Conservation (phyloP, 2,329 filamentous ascomycete species). For the Xylaria sp. region DNA sequence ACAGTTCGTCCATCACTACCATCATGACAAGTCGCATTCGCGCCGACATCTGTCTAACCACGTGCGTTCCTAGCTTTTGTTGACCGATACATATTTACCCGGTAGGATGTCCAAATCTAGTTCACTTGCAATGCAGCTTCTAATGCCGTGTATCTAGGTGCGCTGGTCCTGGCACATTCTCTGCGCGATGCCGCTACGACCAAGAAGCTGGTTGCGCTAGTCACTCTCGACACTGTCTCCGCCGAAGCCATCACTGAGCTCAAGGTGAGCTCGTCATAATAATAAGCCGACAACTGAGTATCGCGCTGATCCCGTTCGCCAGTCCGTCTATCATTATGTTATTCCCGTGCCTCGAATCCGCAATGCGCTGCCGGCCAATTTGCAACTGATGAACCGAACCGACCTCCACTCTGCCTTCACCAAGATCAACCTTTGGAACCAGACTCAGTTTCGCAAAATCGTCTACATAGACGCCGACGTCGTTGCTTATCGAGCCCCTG, state of each 20-base stretch:
- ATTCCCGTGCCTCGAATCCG: slow-evolving; percentile 84
- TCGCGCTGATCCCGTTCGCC: slow-evolving; percentile 32
- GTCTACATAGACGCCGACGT: slow-evolving; percentile 96
- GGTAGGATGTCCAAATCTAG: slow-evolving; percentile 64
- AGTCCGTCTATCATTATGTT: slow-evolving; percentile 88
- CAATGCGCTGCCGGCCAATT: slow-evolving; percentile 81
- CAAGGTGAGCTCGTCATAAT: slow-evolving; percentile 62
- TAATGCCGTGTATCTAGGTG: slow-evolving; percentile 66
- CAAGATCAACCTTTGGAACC: slow-evolving; percentile 94
- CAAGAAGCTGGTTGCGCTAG: slow-evolving; percentile 85
- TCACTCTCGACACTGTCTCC: slow-evolving; percentile 83
- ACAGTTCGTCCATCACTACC: slow-evolving; percentile 57
- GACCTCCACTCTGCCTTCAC: slow-evolving; percentile 95
- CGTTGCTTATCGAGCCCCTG: slow-evolving; percentile 87
- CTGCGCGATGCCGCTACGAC: slow-evolving; percentile 87
- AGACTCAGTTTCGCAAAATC: slow-evolving; percentile 88
- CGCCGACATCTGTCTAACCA: slow-evolving; percentile 38
- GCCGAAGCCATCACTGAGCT: slow-evolving; percentile 80
- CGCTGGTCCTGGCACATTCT: slow-evolving; percentile 92
- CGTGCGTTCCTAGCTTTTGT: slow-evolving; percentile 74
- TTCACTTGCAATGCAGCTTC: slow-evolving; percentile 29
- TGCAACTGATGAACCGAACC: slow-evolving; percentile 89
- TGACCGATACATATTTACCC: slow-evolving; percentile 92
- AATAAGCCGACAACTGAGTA: slow-evolving; percentile 15
- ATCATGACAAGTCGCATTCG: background rate